Conservation (phyloP, 78 protist genomes). For the Trichosphaerium sp. region DNA sequence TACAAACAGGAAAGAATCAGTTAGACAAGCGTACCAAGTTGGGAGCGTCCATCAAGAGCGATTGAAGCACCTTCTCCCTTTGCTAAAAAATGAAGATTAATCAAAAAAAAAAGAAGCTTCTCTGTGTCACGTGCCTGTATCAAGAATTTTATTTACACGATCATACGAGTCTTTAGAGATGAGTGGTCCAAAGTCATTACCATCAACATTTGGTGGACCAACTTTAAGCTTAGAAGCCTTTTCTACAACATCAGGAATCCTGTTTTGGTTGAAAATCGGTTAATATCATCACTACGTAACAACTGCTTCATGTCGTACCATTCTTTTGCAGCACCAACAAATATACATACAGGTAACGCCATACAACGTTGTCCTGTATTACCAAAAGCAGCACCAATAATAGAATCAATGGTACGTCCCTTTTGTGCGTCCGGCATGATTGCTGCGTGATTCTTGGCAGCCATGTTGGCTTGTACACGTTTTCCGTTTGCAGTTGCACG, state of each 20-base stretch:
- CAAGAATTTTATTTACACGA: constrained; percentile 53
- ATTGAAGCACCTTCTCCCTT: constrained; percentile 73
- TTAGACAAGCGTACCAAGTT: no score
- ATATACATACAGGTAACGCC: constrained; percentile 88
- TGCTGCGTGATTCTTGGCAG: constrained; percentile 96
- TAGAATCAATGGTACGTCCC: constrained; percentile 72
- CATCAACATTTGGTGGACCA: constrained; percentile 14
- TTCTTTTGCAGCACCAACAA: constrained; percentile 81
- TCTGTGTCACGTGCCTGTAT: no score
- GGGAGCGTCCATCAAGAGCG: constrained; percentile 86
- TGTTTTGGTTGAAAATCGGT: neutral
- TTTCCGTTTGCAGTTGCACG: constrained; percentile 87
- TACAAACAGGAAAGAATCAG: no score
- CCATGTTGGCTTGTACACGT: constrained; percentile 90
- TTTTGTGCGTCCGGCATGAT: constrained; percentile 86
- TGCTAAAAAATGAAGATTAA: no score
- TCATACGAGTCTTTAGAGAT: constrained; percentile 67
- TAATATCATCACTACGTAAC: neutral
- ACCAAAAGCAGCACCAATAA: constrained; percentile 91
- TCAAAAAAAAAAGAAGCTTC: no score
- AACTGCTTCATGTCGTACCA: constrained; percentile 18
- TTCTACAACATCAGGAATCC: constrained; percentile 69
- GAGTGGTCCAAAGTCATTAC: constrained; percentile 84
- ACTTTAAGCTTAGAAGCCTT: constrained; percentile 54
- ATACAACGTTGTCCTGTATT: constrained; percentile 99